phyloP scores from a whole-genome alignment of 805 yeast species.

The Candida nanaspora region DNA sequence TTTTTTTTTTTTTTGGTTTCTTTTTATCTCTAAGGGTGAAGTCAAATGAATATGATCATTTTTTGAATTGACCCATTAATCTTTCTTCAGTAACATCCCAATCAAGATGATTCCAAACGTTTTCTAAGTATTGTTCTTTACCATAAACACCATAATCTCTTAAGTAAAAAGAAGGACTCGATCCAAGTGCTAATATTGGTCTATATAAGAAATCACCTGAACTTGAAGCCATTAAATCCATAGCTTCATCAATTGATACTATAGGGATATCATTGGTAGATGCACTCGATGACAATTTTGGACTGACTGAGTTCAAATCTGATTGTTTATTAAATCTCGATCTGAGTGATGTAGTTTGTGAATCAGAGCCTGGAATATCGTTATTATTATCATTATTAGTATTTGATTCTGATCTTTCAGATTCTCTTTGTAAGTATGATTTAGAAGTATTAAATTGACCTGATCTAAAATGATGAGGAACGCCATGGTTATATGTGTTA shows the following conservation, averaged over 20 bases:
- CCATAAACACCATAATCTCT: slow-evolving; percentile 77
- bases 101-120: slow-evolving; percentile 71
- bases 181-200: slow-evolving; percentile 68
- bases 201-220: slow-evolving; percentile 32
- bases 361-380: no score
- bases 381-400: no score
- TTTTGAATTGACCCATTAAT: slow-evolving; percentile 14
- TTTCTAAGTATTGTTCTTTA: slow-evolving; percentile 61
- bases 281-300: no score
- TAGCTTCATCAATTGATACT: slow-evolving; percentile 33
- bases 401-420: background rate
- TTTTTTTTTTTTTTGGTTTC: no score
- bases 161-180: slow-evolving; percentile 62
- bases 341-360: no score
- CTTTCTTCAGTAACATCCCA: slow-evolving; percentile 70
- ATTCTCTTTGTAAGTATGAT: background rate
- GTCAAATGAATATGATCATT: slow-evolving; percentile 1
- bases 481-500: slow-evolving; percentile 86
- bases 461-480: slow-evolving; percentile 59
- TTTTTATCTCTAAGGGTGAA: no score
- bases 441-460: slow-evolving; percentile 41
- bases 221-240: slow-evolving; percentile 27
- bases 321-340: no score
- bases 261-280: slow-evolving; percentile 9
- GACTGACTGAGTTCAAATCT: no score